Evolutionary conservation across 306 rosid genomes (phyloP), one percentile per base, ranked within the genome.

Genomic region (Inga leiocalycina): DNA sequence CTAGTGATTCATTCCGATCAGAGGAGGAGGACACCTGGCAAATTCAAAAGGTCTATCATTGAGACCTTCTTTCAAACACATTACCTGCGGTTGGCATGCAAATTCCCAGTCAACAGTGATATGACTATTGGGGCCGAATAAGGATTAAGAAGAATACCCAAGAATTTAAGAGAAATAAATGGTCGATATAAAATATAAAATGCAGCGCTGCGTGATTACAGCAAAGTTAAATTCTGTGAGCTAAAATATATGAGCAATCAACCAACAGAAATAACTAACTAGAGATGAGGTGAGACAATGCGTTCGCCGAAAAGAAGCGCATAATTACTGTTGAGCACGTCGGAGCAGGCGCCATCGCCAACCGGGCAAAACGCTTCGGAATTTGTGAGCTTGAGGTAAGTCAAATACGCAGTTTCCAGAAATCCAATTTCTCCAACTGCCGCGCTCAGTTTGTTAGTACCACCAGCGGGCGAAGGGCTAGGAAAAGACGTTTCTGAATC

Each of bases 1-100:
- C 27, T 27, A 27, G 27, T 27, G 27, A 27, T 27, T 27, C 92
- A 95, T 89, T 35, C 99, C 98, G 81, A 92, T 82, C 84, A 95
- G 69, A 22, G 99, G 90, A 85, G 93, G 98, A 80, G 97, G 69
- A 90, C 81, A 89, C 99, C 98, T 95, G 83, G 19, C 46, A 91
- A 81, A 81, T 46, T 35, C 69, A 89, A 90, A 66, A 76, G 32
- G 67, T 78, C 73, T 77, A 20, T 88, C 87, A 84, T 74, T 82
- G 80, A 80, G 62, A 86, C 84, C 74, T 24, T 87, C 51, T 87
- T 62, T 85, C 88, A 87, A 85, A 81, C 90, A 84, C 30, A 80
- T 73, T 64, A 45, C 75, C 83, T 81, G 85, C 81, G 48, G 70
- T 81, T 59, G 66, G 41, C 56, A 74, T 45, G 71, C 77, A 70